phyloP scores from a whole-genome alignment of 371 early-diverging fungal genomes.

The Mucor velutinosus region DNA sequence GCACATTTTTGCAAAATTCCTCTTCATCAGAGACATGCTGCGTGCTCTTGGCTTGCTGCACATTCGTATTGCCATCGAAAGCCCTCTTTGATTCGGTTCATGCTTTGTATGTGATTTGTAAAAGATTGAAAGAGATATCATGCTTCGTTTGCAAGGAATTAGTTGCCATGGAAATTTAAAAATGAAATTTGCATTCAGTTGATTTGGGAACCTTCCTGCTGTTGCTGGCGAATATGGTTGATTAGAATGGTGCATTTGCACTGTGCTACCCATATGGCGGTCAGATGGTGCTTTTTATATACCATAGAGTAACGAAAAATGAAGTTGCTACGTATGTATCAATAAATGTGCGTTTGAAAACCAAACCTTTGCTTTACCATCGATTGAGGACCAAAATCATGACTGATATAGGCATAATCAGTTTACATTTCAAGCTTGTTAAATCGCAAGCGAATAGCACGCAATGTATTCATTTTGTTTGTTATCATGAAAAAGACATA shows the following conservation, averaged over 20 bases:
- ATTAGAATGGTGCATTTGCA: not conserved
- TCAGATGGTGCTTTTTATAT: not conserved
- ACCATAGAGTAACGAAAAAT: not conserved
- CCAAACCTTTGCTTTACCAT: not conserved
- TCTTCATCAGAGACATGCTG: not conserved
- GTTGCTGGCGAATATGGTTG: not conserved
- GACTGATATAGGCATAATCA: too few relatives aligned
- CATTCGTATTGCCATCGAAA: not conserved
- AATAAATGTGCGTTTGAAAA: not conserved
- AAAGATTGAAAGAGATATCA: not conserved
- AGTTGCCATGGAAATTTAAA: constrained; percentile 2
- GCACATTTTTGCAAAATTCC: not conserved
- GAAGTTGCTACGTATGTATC: not conserved
- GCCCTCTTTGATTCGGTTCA: not conserved
- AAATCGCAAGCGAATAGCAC: too few relatives aligned
- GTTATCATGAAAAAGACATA: too few relatives aligned
- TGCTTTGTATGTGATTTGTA: not conserved
- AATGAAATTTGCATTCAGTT: not conserved
- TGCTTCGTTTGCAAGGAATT: not conserved
- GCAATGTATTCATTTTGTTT: too few relatives aligned
- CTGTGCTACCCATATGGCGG: not conserved
- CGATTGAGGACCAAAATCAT: too few relatives aligned
- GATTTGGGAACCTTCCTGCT: not conserved
- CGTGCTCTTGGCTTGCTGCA: not conserved
- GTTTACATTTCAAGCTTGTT: too few relatives aligned